These are phyloP conservation scores for Flueggea neowawraea DNA, from an alignment of 441 rosid species.

Conservation along the genomic window DNA sequence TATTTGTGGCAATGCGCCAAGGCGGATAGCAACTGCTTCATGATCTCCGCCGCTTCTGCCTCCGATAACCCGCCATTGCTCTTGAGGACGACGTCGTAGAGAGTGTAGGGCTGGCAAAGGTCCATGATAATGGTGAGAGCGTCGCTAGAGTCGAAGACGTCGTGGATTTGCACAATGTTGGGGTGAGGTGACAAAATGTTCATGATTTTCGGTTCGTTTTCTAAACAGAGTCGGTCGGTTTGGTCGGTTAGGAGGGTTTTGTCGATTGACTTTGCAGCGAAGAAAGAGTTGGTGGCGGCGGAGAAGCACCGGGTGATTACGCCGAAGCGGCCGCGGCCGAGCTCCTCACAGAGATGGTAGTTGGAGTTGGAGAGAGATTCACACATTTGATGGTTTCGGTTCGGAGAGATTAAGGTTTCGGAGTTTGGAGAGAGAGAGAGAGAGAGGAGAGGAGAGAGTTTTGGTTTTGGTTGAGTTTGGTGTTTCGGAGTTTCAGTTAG, in stretches of 20 bases:
- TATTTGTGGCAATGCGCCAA: conserved; percentile 49
- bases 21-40: conserved; percentile 42
- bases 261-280: conserved; percentile 70
- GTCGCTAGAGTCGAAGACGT: conserved; percentile 55
- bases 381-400: conserved; percentile 17
- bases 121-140: conserved; percentile 60
- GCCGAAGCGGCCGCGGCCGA: conserved; percentile 90
- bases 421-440: background rate
- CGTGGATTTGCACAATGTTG: conserved; percentile 62
- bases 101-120: conserved; percentile 57
- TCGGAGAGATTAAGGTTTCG: background rate
- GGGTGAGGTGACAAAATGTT: conserved; percentile 63
- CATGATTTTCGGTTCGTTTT: conserved; percentile 76
- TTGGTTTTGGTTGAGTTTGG: too few species aligned
- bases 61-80: conserved; percentile 26
- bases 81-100: conserved; percentile 27
- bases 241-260: conserved; percentile 56
- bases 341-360: conserved; percentile 70
- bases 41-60: conserved; percentile 21
- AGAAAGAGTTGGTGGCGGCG: conserved; percentile 37
- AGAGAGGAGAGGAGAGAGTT: background rate
- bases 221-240: conserved; percentile 67
- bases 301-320: conserved; percentile 66
- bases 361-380: conserved; percentile 30
- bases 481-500: too few species aligned